Evolutionary conservation across 345 rosid species (phyloP).

Genomic region (Salix caprea): DNA sequence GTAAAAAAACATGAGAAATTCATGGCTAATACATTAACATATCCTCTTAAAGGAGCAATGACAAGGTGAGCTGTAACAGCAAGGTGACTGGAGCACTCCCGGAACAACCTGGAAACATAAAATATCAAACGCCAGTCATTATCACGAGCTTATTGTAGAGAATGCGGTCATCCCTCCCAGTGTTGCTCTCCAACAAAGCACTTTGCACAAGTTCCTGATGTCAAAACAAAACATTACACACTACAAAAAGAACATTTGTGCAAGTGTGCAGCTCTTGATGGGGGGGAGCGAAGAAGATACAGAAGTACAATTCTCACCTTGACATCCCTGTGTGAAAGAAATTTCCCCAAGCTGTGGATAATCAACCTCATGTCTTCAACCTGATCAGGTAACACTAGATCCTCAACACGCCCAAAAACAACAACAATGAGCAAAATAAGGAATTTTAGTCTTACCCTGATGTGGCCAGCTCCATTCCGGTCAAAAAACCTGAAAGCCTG

Average conservation of each 20-base stretch:
- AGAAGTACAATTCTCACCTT: conserved; percentile 48
- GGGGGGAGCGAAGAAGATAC: not conserved
- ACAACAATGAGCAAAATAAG: not conserved
- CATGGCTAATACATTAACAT: not conserved
- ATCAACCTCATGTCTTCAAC: conserved; percentile 93
- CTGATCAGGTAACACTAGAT: conserved; percentile 30
- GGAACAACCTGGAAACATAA: not conserved
- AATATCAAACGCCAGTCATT: conserved; percentile 33
- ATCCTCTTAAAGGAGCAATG: not conserved
- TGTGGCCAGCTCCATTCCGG: conserved; percentile 74
- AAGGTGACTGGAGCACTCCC: not conserved
- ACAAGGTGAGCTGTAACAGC: not conserved
- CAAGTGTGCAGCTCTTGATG: not conserved
- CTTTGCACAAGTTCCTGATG: conserved; percentile 87
- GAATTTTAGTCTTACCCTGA: conserved; percentile 48
- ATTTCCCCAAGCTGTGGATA: conserved; percentile 82
- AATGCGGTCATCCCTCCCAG: conserved; percentile 90
- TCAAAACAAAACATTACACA: not conserved
- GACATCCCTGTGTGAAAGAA: conserved; percentile 75
- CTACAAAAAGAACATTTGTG: not conserved
- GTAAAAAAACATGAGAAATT: not conserved
- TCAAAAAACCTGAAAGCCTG: conserved; percentile 98
- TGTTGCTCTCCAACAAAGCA: conserved; percentile 87
- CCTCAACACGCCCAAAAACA: not conserved
- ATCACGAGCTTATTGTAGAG: conserved; percentile 73